Percentiles rank a stretch among this genome's conserved stretches.
Conservation (phyloP, 306 rosid genomes). For the Vigna trinervia region DNA sequence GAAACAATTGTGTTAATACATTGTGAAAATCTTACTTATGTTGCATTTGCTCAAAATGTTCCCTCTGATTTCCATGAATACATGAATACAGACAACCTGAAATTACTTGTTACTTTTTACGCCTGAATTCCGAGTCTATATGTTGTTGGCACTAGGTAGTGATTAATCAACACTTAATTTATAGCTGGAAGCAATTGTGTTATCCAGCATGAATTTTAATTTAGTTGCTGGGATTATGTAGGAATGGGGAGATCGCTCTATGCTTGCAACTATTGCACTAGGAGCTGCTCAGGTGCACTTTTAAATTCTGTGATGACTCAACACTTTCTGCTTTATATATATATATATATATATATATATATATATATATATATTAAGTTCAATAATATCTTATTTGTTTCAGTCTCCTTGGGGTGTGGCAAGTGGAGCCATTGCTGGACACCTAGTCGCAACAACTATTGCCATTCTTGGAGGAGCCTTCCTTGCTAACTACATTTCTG, state of each 20-base stretch:
- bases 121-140: conserved; percentile 10
- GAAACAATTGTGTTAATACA: conserved; percentile 8
- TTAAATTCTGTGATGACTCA: conserved; percentile 34
- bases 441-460: conserved; percentile 74
- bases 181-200: conserved; percentile 25
- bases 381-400: conserved; percentile 32
- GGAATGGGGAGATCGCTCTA: conserved; percentile 99
- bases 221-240: conserved; percentile 48
- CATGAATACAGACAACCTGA: background rate
- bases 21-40: conserved; percentile 35
- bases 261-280: conserved; percentile 98
- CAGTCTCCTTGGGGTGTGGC: conserved; percentile 99
- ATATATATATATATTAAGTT: conserved; percentile 21
- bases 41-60: conserved; percentile 21
- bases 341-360: too few species aligned
- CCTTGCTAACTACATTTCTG: conserved; percentile 94
- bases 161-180: conserved; percentile 6
- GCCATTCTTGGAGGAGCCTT: conserved; percentile 93
- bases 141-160: conserved; percentile 20
- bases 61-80: background rate
- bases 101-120: background rate
- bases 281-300: conserved; percentile 91
- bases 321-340: background rate
- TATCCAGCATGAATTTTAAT: conserved; percentile 33
- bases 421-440: conserved; percentile 92